Evolutionary conservation across 768 basidiomycete genomes (phyloP), one percentile per base, ranked within the genome.

Genomic region (Suillus bovinus): DNA sequence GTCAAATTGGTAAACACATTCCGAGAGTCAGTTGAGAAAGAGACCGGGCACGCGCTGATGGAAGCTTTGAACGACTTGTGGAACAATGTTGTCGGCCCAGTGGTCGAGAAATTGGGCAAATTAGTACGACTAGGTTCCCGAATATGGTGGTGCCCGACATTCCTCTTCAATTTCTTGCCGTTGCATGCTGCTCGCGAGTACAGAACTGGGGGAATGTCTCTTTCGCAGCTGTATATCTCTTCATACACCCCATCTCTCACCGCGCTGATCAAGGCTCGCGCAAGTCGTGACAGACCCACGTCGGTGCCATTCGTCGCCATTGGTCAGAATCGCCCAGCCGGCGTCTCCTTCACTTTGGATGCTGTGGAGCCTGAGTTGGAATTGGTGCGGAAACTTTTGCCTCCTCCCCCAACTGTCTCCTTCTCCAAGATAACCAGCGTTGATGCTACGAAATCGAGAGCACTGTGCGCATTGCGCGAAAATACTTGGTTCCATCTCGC

Each of bases 401-500:
- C 44, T 27, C 6, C 14, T 29, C 3, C 38, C n/a, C n/a, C 22
- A 11, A 10, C n/a, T 8, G 54, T 61, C 36, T 38, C 53, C 11
- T 46, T 62, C 22, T 49, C 61, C 31, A 56, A 47, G 29, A 42
- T 62, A 11, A 20, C 41, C 2, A 46, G 54, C 24, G 2, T 5
- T 3, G 16, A n/a, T 16, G 42, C 61, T 10, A 62, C 55, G 14
- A 50, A 34, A 24, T 5, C 29, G 1, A 39, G 11, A 4, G 61
- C 61, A 3, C 24, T 57, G 13, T 1, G 38, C 10, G 20, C 55
- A 17, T 13, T 68, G 16, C 42, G 27, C 33, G 8, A 33, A 14
- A 46, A 66, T 46, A 14, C 36, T 1, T 69, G 65, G 67, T 55
- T 65, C 20, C 69, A 70, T 53, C 61, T 70, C 34, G 60, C 67